These are phyloP conservation scores for Typha latifolia DNA, from an alignment of 176 grass and related monocot genomes.

Conservation along the genomic window DNA sequence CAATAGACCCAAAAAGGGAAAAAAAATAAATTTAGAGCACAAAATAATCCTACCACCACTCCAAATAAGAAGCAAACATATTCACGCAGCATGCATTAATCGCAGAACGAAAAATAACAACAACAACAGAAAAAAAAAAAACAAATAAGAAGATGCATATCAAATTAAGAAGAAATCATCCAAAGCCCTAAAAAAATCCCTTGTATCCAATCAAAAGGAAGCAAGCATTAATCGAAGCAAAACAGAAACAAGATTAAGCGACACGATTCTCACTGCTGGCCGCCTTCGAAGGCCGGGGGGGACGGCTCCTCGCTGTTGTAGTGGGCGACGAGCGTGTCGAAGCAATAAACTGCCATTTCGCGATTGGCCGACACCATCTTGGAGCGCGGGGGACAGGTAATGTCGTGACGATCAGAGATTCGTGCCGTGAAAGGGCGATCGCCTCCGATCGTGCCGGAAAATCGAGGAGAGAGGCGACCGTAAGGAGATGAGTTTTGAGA, in stretches of 20 bases:
- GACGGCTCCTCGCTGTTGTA: conserved; percentile 67
- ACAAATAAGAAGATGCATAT: too few relatives aligned
- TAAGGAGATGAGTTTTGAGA: too few relatives aligned
- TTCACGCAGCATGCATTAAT: too few relatives aligned
- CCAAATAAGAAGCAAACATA: too few relatives aligned
- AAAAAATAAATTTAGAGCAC: too few relatives aligned
- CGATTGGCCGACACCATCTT: conserved; percentile 80
- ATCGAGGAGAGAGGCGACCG: neutral
- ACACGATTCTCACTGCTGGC: conserved; percentile 53
- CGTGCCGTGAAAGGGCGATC: neutral
- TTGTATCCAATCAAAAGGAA: too few relatives aligned
- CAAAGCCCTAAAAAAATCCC: too few relatives aligned
- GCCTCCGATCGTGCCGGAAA: neutral
- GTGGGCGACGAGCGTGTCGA: conserved; percentile 90
- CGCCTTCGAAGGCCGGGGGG: conserved; percentile 75
- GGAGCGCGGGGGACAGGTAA: neutral
- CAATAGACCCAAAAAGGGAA: too few relatives aligned
- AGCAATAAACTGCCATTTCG: conserved; percentile 95
- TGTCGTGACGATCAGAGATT: neutral
- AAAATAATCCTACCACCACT: too few relatives aligned
- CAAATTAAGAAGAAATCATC: too few relatives aligned
- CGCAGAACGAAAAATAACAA: too few relatives aligned
- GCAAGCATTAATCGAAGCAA: neutral
- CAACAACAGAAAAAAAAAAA: too few relatives aligned
- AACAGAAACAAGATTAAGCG: neutral